Conservation (phyloP, 1,284 basidiomycete species). For the Moesziomyces sp. region DNA sequence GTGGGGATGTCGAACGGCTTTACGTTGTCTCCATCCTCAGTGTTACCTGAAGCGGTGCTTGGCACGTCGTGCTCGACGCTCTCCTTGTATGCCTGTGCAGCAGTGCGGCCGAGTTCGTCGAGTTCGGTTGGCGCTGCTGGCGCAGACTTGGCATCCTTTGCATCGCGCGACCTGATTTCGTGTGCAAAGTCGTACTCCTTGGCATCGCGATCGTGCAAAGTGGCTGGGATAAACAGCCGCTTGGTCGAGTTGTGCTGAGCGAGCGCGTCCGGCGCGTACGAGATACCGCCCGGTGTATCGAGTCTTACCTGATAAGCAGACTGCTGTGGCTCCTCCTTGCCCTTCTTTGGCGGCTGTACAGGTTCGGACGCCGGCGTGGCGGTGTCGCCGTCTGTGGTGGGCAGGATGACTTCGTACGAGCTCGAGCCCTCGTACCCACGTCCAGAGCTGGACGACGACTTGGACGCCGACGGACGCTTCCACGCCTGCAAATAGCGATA, state of each 20-base stretch:
- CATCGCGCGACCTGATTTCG: conserved; percentile 31
- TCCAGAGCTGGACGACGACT: conserved; percentile 9
- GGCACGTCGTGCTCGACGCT: conserved; percentile 15
- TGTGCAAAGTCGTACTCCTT: conserved; percentile 46
- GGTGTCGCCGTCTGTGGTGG: conserved; percentile 29
- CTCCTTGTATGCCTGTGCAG: conserved; percentile 44
- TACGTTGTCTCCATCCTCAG: neutral
- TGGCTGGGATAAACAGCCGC: conserved; percentile 56
- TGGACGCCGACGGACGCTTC: conserved; percentile 39
- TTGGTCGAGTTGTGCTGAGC: conserved; percentile 58
- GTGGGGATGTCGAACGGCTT: conserved; percentile 21
- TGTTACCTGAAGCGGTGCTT: neutral
- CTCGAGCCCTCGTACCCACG: conserved; percentile 20
- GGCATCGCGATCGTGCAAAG: conserved; percentile 24
- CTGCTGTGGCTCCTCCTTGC: conserved; percentile 15
- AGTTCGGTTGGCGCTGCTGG: neutral
- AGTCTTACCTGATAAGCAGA: conserved; percentile 54
- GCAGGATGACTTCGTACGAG: conserved; percentile 34
- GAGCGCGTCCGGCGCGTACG: conserved; percentile 59
- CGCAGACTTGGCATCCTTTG: conserved; percentile 1
- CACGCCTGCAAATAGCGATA: conserved; percentile 55
- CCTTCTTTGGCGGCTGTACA: neutral
- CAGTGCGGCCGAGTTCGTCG: conserved; percentile 24
- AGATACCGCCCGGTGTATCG: conserved; percentile 62
- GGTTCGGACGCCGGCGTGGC: conserved; percentile 8